Percentiles rank a stretch among this genome's conserved stretches.
Evolutionary conservation across 1,284 basidiomycete genomes (phyloP).

Genomic region (Papiliotrema terrestris): DNA sequence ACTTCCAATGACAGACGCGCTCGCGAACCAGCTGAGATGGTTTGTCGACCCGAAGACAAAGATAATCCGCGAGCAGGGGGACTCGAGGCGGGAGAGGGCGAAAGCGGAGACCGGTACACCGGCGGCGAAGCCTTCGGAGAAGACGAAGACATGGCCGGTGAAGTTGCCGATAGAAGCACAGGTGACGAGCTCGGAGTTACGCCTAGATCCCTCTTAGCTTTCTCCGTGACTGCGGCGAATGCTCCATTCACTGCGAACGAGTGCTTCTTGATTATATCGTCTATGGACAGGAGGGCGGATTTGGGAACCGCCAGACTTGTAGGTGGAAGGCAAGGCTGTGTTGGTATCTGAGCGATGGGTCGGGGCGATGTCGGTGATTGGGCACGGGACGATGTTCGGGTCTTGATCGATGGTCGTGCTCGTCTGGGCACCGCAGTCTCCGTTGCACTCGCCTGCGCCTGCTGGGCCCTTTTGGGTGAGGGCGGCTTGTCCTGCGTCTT

Average conservation of each 20-base stretch:
- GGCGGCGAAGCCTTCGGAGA: no score
- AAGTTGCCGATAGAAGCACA: no score
- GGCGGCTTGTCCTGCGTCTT: background rate
- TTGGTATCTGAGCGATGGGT: background rate
- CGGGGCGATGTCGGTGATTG: background rate
- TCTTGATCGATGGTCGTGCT: no score
- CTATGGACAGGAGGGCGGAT: constrained; percentile 27
- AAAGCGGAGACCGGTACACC: no score
- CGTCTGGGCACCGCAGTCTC: background rate
- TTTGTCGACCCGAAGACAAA: no score
- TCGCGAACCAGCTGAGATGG: no score
- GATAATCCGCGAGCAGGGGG: no score
- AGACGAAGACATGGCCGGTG: no score
- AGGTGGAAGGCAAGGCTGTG: background rate
- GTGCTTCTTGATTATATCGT: constrained; percentile 50
- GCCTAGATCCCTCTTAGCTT: constrained; percentile 27
- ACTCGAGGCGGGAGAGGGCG: no score
- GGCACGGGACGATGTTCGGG: no score
- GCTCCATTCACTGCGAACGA: constrained; percentile 28
- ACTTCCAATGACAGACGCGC: background rate
- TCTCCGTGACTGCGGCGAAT: constrained; percentile 18
- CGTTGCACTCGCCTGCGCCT: background rate
- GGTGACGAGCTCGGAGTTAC: background rate
- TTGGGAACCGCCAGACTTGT: background rate
- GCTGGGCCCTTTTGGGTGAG: background rate